phyloP scores from a whole-genome alignment of 164 flowering plant genomes.

The Aristolochia fimbriata region DNA sequence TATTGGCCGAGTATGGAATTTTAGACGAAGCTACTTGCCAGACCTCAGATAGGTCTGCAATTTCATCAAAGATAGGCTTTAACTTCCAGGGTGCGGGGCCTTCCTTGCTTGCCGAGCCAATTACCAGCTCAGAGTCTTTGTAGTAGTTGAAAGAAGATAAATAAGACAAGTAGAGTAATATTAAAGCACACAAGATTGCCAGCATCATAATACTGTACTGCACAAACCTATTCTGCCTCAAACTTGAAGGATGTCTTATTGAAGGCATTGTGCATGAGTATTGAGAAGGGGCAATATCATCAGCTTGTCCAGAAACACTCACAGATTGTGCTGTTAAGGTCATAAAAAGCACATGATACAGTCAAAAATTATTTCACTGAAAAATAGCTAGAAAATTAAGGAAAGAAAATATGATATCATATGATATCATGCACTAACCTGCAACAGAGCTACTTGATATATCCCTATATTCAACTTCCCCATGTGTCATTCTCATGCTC shows the following conservation, averaged over 20 bases:
- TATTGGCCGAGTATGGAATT: too few species aligned
- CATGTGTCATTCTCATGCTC: conserved; percentile 21
- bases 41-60: too few species aligned
- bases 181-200: too few species aligned
- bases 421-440: conserved; percentile 20
- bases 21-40: too few species aligned
- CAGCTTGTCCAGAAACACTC: conserved; percentile 34
- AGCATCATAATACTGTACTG: too few species aligned
- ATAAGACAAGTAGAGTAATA: too few species aligned
- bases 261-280: conserved; percentile 20
- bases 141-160: too few species aligned
- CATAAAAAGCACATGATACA: neutral
- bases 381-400: neutral
- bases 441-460: conserved; percentile 28
- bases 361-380: neutral
- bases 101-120: too few species aligned
- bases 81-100: too few species aligned
- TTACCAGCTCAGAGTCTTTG: too few species aligned
- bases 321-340: conserved; percentile 34
- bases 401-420: neutral
- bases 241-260: conserved; percentile 27
- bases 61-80: too few species aligned
- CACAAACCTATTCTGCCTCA: conserved; percentile 47
- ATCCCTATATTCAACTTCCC: conserved; percentile 30
- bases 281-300: conserved; percentile 42